phyloP scores from a whole-genome alignment of 179 eudicot species.

The Dionaea muscipula region DNA sequence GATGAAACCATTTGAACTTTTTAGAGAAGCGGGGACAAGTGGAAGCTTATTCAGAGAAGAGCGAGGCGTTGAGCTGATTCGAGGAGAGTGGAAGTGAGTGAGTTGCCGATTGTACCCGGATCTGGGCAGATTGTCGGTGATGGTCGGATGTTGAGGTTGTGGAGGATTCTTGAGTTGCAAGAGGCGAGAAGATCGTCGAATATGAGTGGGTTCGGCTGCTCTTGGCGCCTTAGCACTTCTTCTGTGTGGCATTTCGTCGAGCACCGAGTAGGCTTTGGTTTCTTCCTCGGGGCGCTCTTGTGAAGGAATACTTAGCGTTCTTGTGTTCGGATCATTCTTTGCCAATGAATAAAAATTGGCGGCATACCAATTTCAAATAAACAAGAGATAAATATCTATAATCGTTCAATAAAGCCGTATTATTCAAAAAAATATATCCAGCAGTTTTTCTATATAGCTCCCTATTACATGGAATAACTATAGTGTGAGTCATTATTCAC shows the following conservation, averaged over 20 bases:
- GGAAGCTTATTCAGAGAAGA: conserved; percentile 2
- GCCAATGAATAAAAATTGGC: no score
- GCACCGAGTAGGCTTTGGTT: conserved; percentile 22
- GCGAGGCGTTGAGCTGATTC: conserved; percentile 2
- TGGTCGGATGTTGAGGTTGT: conserved; percentile 11
- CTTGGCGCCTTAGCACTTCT: conserved; percentile 5
- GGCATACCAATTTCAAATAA: no score
- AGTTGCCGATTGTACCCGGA: neutral
- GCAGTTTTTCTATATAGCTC: no score
- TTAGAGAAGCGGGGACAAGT: conserved; percentile 5
- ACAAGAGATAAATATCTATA: no score
- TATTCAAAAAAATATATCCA: no score
- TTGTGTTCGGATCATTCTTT: no score
- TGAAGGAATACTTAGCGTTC: no score
- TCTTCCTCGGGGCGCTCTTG: no score
- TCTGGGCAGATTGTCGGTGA: conserved; percentile 17
- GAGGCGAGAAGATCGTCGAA: conserved; percentile 47
- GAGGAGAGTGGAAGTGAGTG: conserved; percentile 6
- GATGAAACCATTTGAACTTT: conserved; percentile 2
- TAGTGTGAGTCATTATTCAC: no score
- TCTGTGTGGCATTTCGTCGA: conserved; percentile 48
- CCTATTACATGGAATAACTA: no score
- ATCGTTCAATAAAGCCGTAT: no score
- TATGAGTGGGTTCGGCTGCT: conserved; percentile 15
- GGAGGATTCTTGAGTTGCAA: conserved; percentile 7